phyloP scores from a whole-genome alignment of 225 moss, liverwort and hornwort genomes.

The Straminergon stramineum region DNA sequence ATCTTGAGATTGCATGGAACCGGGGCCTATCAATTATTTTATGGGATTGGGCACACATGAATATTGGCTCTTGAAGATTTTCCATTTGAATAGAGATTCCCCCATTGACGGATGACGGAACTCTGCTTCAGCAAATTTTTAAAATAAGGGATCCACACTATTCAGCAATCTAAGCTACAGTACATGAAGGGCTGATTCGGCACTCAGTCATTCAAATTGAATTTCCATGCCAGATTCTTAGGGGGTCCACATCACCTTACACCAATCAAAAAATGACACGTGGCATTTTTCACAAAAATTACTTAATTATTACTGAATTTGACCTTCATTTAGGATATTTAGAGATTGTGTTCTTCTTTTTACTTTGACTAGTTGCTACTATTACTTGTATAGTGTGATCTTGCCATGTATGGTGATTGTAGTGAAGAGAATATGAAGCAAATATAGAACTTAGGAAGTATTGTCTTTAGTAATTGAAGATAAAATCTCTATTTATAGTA shows the following conservation, averaged over 20 bases:
- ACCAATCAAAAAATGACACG: too few relatives aligned
- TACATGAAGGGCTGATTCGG: too few relatives aligned
- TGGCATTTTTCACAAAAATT: too few relatives aligned
- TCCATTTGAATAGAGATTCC: not conserved
- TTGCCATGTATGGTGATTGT: not conserved
- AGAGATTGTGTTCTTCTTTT: too few relatives aligned
- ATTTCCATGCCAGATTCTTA: too few relatives aligned
- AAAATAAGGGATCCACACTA: not conserved
- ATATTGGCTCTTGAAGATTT: not conserved
- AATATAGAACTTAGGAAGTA: rapidly evolving
- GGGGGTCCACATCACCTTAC: too few relatives aligned
- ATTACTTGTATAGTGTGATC: too few relatives aligned
- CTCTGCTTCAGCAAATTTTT: not conserved
- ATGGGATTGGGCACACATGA: not conserved
- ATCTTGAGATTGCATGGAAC: not conserved
- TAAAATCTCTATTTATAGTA: not conserved
- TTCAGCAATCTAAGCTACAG: not conserved
- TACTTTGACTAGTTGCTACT: too few relatives aligned
- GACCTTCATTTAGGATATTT: too few relatives aligned
- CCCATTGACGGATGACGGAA: not conserved
- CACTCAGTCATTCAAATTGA: too few relatives aligned
- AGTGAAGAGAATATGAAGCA: not conserved
- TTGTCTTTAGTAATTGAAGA: too few relatives aligned
- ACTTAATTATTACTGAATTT: too few relatives aligned
- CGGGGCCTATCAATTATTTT: not conserved